These are phyloP conservation scores for Tympanopsis confertula DNA, from an alignment of 2,329 filamentous ascomycete genomes.

Conservation along the genomic window DNA sequence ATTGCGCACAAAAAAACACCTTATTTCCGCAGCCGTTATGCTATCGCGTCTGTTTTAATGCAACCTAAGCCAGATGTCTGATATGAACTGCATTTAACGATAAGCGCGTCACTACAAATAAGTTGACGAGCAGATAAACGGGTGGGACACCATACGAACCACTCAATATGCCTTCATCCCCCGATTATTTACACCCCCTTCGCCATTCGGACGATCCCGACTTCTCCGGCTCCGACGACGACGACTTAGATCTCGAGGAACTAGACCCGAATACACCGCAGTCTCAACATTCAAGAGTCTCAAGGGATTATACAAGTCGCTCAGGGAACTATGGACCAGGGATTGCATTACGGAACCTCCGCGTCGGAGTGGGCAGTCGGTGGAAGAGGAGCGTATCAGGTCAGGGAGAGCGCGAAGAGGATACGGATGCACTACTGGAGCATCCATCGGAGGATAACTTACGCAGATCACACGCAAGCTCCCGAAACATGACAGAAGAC, in stretches of 20 bases:
- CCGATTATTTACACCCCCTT: neutral
- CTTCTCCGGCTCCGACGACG: conserved; percentile 1
- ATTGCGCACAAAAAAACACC: too few relatives aligned
- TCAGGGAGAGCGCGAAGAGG: neutral
- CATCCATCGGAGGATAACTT: neutral
- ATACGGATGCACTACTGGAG: neutral
- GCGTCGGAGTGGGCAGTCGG: neutral
- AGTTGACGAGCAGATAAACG: too few relatives aligned
- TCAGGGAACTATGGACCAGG: neutral
- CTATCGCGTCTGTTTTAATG: too few relatives aligned
- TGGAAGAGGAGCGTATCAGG: neutral
- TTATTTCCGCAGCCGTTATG: too few relatives aligned
- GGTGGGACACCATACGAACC: too few relatives aligned
- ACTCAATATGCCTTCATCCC: neutral
- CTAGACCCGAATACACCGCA: neutral
- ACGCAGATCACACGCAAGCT: neutral
- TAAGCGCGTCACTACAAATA: too few relatives aligned
- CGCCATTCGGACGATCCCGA: neutral
- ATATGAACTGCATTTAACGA: too few relatives aligned
- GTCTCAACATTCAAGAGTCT: neutral
- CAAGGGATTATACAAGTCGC: neutral
- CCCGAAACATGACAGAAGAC: neutral
- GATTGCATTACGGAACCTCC: conserved; percentile 1
- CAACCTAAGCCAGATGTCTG: too few relatives aligned
- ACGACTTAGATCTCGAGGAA: neutral